Evolutionary conservation across 116 monocot genomes (phyloP).

Genomic region (Iris pallida): DNA sequence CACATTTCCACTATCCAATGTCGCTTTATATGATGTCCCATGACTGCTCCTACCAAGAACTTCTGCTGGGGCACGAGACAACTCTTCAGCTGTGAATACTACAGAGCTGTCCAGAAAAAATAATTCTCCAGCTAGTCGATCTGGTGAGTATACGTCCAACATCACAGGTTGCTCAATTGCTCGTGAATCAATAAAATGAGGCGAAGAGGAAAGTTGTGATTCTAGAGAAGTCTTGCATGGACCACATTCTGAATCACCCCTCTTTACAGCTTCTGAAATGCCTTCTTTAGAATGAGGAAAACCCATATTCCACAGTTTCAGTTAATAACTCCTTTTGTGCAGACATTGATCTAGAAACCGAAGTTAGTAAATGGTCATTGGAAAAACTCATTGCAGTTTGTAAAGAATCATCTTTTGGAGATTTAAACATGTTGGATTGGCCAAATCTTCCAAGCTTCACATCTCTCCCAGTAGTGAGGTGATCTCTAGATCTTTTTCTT

Average conservation of each 20-base stretch:
- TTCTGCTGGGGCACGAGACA: slow-evolving; percentile 86
- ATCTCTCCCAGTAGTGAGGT: slow-evolving; percentile 31
- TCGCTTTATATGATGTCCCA: slow-evolving; percentile 94
- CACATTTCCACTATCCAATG: slow-evolving; percentile 57
- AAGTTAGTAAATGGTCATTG: slow-evolving; percentile 67
- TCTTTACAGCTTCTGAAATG: slow-evolving; percentile 12
- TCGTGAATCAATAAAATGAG: slow-evolving; percentile 27
- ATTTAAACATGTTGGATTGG: slow-evolving; percentile 37
- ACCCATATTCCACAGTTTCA: slow-evolving; percentile 41
- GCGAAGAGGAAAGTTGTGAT: slow-evolving; percentile 37
- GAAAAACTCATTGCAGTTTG: slow-evolving; percentile 57
- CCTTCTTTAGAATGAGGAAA: slow-evolving; percentile 40
- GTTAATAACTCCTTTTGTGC: slow-evolving; percentile 43
- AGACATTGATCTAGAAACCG: slow-evolving; percentile 49
- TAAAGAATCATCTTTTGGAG: slow-evolving; percentile 41
- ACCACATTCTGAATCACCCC: slow-evolving; percentile 15
- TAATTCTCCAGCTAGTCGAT: slow-evolving; percentile 69
- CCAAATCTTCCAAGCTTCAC: slow-evolving; percentile 40
- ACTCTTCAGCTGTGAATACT: slow-evolving; percentile 70
- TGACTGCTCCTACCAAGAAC: slow-evolving; percentile 88
- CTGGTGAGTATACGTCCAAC: slow-evolving; percentile 65
- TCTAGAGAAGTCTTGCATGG: slow-evolving; percentile 36
- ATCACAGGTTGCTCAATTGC: slow-evolving; percentile 41
- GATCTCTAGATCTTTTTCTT: slow-evolving; percentile 21
- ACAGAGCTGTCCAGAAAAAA: slow-evolving; percentile 64